Evolutionary conservation across 495 filamentous ascomycete species (phyloP), one percentile per base, ranked within the genome.

Genomic region (Xylaria palmicola): DNA sequence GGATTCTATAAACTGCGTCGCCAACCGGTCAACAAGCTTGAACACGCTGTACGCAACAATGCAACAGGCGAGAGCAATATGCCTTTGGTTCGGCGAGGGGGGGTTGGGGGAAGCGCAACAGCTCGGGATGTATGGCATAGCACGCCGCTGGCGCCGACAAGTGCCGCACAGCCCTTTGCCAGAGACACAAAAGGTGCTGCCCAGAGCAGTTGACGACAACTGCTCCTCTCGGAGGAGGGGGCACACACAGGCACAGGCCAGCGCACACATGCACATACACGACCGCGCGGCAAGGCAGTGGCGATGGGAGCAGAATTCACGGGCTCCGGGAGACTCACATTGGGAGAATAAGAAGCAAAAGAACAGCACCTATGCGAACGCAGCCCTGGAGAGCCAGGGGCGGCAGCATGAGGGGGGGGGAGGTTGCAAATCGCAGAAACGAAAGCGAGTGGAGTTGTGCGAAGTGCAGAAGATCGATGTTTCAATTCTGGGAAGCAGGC

Each of bases 351-450:
- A 73, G 65, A 70, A 64, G 37, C 68, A 74, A 65, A 70, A 57
- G 54, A 64, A 72, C 69, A 74, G 22, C 64, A 68, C 67, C 57
- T 61, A 61, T 61, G 64, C 64, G 60, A 71, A 67, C 50, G 64
- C 72, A 62, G 68, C 67, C 74, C 71, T 71, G 73, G 73, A 72
- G 68, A 72, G 71, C 72, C 74, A 76, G 73, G 73, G 62, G 70
- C 66, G 69, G 51, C 68, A 68, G 68, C 66, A 65, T 55, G 58
- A 56, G 45, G 59, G 37, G 57, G 62, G 60, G 34, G 43, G 40
- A 45, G 54, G 60, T 56, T 62, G 51, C 52, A 56, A 62, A 62
- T 62, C 44, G 43, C 44, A 56, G 68, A 69, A 69, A 65, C 68
- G 67, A 65, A 62, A 70, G 68, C 65, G 69, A 70, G 68, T 70